Percentiles rank a stretch among this genome's conserved stretches.
phyloP scores from a whole-genome alignment of 2,329 filamentous ascomycete species.

The Coniochaeta ligniaria region DNA sequence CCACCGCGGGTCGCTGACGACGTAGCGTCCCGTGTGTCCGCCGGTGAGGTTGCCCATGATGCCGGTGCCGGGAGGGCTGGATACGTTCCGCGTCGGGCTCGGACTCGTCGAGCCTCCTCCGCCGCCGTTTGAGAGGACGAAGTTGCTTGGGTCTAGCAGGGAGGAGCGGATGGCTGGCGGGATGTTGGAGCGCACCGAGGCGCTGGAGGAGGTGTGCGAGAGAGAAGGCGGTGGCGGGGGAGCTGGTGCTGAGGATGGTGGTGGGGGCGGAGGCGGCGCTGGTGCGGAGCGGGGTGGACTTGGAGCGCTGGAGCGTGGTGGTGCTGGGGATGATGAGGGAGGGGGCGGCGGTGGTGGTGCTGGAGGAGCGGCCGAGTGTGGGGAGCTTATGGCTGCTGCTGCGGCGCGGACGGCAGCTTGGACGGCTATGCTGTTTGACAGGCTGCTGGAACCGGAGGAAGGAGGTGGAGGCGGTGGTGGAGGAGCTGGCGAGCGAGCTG shows the following conservation, averaged over 20 bases:
- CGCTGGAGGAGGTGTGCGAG: constrained; percentile 18
- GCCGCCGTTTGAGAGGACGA: constrained; percentile 64
- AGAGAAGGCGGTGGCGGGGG: constrained; percentile 20
- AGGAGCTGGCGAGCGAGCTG: constrained; percentile 14
- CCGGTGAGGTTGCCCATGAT: constrained; percentile 14
- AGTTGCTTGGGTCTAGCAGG: constrained; percentile 68
- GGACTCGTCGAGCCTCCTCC: constrained; percentile 33
- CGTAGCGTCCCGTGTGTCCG: constrained; percentile 30
- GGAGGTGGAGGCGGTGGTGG: constrained; percentile 27
- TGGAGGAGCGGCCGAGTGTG: constrained; percentile 17
- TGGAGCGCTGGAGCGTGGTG: constrained; percentile 1
- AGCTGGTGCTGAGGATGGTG: constrained; percentile 25
- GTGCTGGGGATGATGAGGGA: constrained; percentile 26
- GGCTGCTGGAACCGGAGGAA: constrained; percentile 17
- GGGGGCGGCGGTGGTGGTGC: constrained; percentile 29
- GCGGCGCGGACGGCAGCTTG: constrained; percentile 32
- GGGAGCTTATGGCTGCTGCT: constrained; percentile 15
- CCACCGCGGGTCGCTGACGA: constrained; percentile 75
- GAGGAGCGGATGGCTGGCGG: constrained; percentile 46
- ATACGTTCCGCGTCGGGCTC: constrained; percentile 32
- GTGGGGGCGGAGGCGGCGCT: constrained; percentile 31
- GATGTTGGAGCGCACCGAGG: constrained; percentile 26
- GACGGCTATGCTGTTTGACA: constrained; percentile 27
- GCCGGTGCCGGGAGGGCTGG: constrained; percentile 20
- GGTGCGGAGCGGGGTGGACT: constrained; percentile 29